These are phyloP conservation scores for Thielaviopsis punctulata DNA, from an alignment of 2,329 filamentous ascomycete genomes.

Conservation along the genomic window DNA sequence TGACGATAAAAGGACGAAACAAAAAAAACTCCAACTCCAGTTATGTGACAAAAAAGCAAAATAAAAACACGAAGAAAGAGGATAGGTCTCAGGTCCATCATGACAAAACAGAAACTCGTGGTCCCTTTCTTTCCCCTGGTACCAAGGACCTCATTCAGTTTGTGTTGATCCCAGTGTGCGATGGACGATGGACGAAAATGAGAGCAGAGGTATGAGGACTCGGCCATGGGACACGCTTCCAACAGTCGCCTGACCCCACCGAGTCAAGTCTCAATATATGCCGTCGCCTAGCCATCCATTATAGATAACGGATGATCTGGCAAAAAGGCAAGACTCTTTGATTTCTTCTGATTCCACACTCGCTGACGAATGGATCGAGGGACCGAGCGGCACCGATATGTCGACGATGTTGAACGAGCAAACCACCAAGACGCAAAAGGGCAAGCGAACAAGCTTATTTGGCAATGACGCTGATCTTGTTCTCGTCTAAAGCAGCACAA, in stretches of 20 bases:
- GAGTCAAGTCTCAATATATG: neutral
- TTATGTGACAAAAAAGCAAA: slow-evolving; percentile 4
- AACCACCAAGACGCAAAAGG: neutral
- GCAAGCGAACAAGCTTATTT: slow-evolving; percentile 6
- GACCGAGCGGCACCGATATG: too few species aligned
- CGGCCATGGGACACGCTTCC: neutral
- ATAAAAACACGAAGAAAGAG: slow-evolving; percentile 4
- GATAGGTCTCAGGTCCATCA: neutral
- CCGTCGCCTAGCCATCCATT: neutral
- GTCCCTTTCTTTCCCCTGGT: neutral
- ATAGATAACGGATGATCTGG: neutral
- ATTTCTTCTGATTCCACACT: too few species aligned
- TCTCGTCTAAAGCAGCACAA: slow-evolving; percentile 5
- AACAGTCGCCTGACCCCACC: neutral
- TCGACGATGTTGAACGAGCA: neutral
- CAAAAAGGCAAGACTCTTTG: neutral
- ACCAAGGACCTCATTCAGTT: neutral
- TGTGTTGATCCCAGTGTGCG: neutral
- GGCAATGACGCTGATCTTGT: slow-evolving; percentile 10
- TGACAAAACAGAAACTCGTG: neutral
- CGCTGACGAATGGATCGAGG: too few species aligned
- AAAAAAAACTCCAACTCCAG: slow-evolving; percentile 12
- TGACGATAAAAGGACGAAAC: slow-evolving; percentile 1
- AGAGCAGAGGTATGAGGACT: too few species aligned
- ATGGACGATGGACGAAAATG: neutral